Evolutionary conservation across 768 basidiomycete genomes (phyloP).

Genomic region (Amanita rubescens): DNA sequence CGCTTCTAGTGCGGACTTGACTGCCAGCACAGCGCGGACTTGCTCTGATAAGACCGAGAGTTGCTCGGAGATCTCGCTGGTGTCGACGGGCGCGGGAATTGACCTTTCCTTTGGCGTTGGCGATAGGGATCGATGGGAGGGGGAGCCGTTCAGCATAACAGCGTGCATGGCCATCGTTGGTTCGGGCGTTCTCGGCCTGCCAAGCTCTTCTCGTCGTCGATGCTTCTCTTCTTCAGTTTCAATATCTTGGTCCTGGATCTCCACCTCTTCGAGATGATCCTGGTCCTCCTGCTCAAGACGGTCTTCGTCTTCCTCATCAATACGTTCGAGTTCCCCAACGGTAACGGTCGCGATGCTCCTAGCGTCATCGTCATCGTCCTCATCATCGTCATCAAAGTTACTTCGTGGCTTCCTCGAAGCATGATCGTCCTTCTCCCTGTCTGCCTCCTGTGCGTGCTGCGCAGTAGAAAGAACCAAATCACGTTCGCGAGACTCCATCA

Average conservation of each 20-base stretch:
- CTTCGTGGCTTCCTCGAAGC: slow-evolving; percentile 5
- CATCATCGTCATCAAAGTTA: slow-evolving; percentile 27
- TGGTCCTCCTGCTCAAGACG: slow-evolving; percentile 21
- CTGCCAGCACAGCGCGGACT: slow-evolving; percentile 66
- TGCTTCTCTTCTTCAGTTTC: slow-evolving; percentile 10
- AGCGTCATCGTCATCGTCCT: slow-evolving; percentile 67
- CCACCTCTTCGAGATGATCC: slow-evolving; percentile 16
- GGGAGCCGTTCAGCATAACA: slow-evolving; percentile 8
- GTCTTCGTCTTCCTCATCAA: slow-evolving; percentile 72
- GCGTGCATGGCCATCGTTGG: slow-evolving; percentile 42
- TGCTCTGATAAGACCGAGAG: slow-evolving; percentile 62
- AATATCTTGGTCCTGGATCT: slow-evolving; percentile 9
- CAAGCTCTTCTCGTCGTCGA: slow-evolving; percentile 43
- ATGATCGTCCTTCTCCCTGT: slow-evolving; percentile 10
- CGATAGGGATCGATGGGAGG: slow-evolving; percentile 8
- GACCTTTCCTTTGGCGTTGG: slow-evolving; percentile 21
- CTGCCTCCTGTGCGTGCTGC: slow-evolving; percentile 8
- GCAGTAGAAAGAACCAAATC: slow-evolving; percentile 24
- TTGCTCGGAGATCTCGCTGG: slow-evolving; percentile 45
- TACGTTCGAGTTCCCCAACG: slow-evolving; percentile 61
- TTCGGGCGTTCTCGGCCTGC: slow-evolving; percentile 76
- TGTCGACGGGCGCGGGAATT: slow-evolving; percentile 10
- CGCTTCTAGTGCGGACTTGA: slow-evolving; percentile 65
- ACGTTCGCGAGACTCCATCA: slow-evolving; percentile 59
- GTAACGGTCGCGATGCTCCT: slow-evolving; percentile 67